Base-by-base conservation (phyloP, 2,329 filamentous ascomycete species). In the Epichloe uncinata region DNA sequence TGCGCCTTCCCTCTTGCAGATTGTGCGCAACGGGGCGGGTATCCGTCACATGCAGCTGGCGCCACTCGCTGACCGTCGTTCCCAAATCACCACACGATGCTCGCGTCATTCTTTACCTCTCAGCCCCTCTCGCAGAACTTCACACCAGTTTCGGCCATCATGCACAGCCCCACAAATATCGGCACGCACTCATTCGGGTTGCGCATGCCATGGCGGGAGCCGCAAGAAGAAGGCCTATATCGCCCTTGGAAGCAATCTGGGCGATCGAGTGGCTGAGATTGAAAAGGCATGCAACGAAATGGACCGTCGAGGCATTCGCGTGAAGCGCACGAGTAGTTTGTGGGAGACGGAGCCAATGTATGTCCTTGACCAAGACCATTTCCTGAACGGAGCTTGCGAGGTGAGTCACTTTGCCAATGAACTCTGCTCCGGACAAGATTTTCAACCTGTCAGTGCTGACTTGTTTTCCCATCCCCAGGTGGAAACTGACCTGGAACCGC, bases 261-360 rank as follows among this genome's bases (percentile, higher is more conserved):
- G 90, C 4, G 83, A 97, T 63, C 82, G 90, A 41, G 76, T 95
- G 47, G 77, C 74, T 41, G 85, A 84, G 78, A 94, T 98, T 56
- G 89, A 96, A 65, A 74, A 77, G 59, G 91, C 93, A 0, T 90
- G 89, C 63, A 73, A 73, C 42, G 78, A 85, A 62, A 88, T 98
- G 80, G 80, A 86, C 55, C 70, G 73, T 42, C 73, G 79, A 20
- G 82, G 81, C 35, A 87, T 97, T 61, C 78, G 69, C 48, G 77
- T 98, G 38, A 75, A 80, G 60, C 76, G 83, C 58, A 95, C 91
- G 0, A 97, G 91, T 65, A 84, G 82, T 53, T 73, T 98, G 3
- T 98, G 93, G 78, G 89, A 97, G 70, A 98, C 91, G 3, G 82
- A 87, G 58, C 88, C 93, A 20, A 98, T 98, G 93, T 98, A 98